phyloP scores from a whole-genome alignment of 2,329 filamentous ascomycete genomes.

The Biscogniauxia marginata region DNA sequence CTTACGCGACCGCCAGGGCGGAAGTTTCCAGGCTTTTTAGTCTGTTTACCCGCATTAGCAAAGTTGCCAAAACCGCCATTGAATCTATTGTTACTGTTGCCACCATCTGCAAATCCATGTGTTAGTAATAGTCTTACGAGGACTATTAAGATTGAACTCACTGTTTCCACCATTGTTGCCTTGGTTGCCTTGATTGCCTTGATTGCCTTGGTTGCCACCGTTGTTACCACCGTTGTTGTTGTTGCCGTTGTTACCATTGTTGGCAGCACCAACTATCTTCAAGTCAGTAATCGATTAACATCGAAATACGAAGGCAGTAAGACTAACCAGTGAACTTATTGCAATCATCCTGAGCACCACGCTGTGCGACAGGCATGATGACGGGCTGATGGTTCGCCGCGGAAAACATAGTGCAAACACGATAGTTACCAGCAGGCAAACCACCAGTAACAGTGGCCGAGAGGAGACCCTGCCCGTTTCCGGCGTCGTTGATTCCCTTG shows the following conservation, averaged over 20 bases:
- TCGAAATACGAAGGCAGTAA: background rate
- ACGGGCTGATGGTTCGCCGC: conserved; percentile 67
- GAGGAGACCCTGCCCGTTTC: conserved; percentile 55
- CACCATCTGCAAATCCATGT: too few species aligned
- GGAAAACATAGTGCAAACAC: conserved; percentile 62
- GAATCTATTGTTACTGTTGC: background rate
- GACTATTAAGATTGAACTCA: too few species aligned
- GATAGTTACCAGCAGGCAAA: conserved; percentile 62
- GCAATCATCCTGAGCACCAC: conserved; percentile 66
- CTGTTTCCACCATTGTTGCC: conserved; percentile 15
- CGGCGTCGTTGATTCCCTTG: conserved; percentile 65
- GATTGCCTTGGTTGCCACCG: conserved; percentile 17
- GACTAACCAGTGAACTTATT: conserved; percentile 53
- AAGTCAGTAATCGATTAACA: conserved; percentile 7
- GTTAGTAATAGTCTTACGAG: too few species aligned
- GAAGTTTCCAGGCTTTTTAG: background rate
- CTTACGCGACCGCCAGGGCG: too few species aligned
- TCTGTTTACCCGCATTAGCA: background rate
- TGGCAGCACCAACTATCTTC: conserved; percentile 12
- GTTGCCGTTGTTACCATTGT: conserved; percentile 23
- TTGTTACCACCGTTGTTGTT: conserved; percentile 21
- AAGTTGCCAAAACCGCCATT: conserved; percentile 1
- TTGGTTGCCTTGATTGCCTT: too few species aligned
- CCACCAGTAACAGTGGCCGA: conserved; percentile 54
- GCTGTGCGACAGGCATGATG: conserved; percentile 65